Evolutionary conservation across 2,329 filamentous ascomycete genomes (phyloP).

Genomic region (Paecilomyces niveus): DNA sequence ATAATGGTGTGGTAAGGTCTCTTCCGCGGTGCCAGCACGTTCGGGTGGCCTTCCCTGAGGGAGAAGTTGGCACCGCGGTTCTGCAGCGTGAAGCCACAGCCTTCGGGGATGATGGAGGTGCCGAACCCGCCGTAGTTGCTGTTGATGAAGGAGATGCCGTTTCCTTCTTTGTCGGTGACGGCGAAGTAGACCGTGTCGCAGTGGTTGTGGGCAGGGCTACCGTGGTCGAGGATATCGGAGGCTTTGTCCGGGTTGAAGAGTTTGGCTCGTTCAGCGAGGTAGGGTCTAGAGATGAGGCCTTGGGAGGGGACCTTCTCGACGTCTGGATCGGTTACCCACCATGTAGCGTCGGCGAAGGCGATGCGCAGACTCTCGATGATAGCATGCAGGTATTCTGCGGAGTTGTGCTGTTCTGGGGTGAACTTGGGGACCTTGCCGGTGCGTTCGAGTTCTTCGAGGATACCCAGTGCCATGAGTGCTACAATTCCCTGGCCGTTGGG

Average conservation of each 20-base stretch:
- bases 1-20: constrained; percentile 98
- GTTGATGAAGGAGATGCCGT: constrained; percentile 95
- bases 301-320: constrained; percentile 61
- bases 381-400: constrained; percentile 71
- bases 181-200: constrained; percentile 95
- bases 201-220: constrained; percentile 75
- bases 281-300: constrained; percentile 62
- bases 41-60: constrained; percentile 64
- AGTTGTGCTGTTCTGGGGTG: constrained; percentile 68
- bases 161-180: constrained; percentile 72
- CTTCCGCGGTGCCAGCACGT: constrained; percentile 72
- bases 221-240: constrained; percentile 54
- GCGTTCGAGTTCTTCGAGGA: constrained; percentile 77
- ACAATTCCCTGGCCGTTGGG: constrained; percentile 96
- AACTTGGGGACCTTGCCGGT: constrained; percentile 68
- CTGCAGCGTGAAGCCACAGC: constrained; percentile 88
- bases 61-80: constrained; percentile 87
- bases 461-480: constrained; percentile 87
- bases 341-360: constrained; percentile 80
- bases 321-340: constrained; percentile 84
- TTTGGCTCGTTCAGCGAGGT: constrained; percentile 63
- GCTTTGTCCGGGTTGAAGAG: constrained; percentile 53
- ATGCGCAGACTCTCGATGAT: constrained; percentile 83
- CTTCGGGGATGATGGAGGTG: constrained; percentile 73
- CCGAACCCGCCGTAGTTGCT: constrained; percentile 85